These are phyloP conservation scores for Desmodesmus armatus DNA, from an alignment of 139 green algal species.

Conservation along the genomic window DNA sequence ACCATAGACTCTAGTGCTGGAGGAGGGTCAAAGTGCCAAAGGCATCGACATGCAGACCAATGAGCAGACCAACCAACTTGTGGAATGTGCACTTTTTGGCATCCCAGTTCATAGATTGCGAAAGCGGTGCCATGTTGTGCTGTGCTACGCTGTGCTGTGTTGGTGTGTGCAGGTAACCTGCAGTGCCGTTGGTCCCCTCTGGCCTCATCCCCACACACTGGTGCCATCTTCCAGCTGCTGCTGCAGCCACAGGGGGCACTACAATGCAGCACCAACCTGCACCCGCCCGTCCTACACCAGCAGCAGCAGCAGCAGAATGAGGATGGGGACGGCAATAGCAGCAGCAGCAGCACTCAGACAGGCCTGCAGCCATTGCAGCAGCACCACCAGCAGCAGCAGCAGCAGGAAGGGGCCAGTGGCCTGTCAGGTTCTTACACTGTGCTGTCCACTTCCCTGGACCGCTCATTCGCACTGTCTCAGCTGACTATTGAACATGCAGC, in stretches of 20 bases:
- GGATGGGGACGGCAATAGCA: too few species aligned
- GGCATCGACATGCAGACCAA: too few species aligned
- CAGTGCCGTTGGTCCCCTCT: background rate
- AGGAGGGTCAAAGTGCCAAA: too few species aligned
- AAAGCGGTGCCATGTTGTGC: too few species aligned
- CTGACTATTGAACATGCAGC: background rate
- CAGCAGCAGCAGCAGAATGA: background rate
- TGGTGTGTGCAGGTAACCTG: background rate
- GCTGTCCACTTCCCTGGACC: slow-evolving; percentile 15
- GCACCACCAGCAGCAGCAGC: background rate
- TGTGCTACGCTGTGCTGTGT: background rate
- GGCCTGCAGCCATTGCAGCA: too few species aligned
- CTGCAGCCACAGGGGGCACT: background rate
- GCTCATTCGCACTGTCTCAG: slow-evolving; percentile 25
- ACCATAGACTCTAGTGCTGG: too few species aligned
- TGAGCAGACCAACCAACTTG: too few species aligned
- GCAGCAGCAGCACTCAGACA: background rate
- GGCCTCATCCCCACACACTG: background rate
- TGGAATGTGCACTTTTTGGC: too few species aligned
- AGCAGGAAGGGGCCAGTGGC: background rate
- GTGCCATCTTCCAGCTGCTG: slow-evolving; percentile 16
- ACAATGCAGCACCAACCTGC: too few species aligned
- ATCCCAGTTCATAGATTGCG: too few species aligned
- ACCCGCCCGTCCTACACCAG: too few species aligned
- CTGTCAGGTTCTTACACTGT: slow-evolving; percentile 8